Conservation (phyloP, 2,329 filamentous ascomycete genomes). For the Pseudopithomyces chartarum region DNA sequence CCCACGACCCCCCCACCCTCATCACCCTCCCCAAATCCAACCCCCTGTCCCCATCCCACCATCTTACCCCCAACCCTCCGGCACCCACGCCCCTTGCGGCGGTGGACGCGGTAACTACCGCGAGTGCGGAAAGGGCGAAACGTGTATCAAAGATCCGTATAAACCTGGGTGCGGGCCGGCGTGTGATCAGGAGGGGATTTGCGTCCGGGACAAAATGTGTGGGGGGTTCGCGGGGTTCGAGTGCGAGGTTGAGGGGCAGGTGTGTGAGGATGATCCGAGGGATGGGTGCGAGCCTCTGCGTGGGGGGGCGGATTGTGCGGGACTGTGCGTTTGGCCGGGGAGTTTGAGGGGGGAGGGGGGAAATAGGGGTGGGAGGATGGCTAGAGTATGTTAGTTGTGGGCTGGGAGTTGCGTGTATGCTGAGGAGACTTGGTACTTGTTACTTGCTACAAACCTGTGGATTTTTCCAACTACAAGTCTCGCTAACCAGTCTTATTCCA, state of each 20-base stretch:
- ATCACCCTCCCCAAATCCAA: constrained; percentile 2
- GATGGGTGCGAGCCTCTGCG: constrained; percentile 48
- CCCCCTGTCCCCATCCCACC: not conserved
- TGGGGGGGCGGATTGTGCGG: constrained; percentile 51
- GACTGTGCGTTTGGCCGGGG: constrained; percentile 45
- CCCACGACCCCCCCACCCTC: constrained; percentile 1
- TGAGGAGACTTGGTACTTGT: too few relatives aligned
- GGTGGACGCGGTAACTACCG: constrained; percentile 23
- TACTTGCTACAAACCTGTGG: too few relatives aligned
- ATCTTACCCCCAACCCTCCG: constrained; percentile 2
- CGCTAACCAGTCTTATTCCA: too few relatives aligned
- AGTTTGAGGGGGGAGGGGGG: not conserved
- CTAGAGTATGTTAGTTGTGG: too few relatives aligned
- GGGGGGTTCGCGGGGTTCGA: constrained; percentile 47
- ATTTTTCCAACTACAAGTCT: too few relatives aligned
- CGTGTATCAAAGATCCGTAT: constrained; percentile 40
- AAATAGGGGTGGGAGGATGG: too few relatives aligned
- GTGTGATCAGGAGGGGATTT: constrained; percentile 41
- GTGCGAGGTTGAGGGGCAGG: constrained; percentile 38
- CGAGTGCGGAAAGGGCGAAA: constrained; percentile 19
- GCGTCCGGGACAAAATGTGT: constrained; percentile 43
- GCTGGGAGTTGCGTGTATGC: too few relatives aligned
- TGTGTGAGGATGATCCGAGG: constrained; percentile 51
- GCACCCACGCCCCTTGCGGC: constrained; percentile 31
- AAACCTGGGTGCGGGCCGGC: constrained; percentile 36